Evolutionary conservation across 768 basidiomycete species (phyloP).

Genomic region (Leccinum pellstonianum): DNA sequence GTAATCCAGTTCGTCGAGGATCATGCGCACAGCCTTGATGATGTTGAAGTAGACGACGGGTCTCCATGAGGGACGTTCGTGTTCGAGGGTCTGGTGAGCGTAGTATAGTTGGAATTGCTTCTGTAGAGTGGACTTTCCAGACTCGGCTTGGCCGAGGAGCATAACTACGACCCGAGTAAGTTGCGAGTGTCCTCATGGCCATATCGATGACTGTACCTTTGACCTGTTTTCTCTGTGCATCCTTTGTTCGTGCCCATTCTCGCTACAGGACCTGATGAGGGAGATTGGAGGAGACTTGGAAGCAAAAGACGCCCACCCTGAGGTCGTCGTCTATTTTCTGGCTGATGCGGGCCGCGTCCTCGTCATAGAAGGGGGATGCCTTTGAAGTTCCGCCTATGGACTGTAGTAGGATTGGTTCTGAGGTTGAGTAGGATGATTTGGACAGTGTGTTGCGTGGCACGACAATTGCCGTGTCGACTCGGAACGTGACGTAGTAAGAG

Average conservation of each 20-base stretch:
- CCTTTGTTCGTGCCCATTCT: conserved; percentile 47
- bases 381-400: conserved; percentile 31
- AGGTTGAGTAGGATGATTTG: conserved; percentile 21
- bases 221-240: conserved; percentile 46
- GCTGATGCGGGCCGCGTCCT: conserved; percentile 46
- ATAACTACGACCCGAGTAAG: conserved; percentile 46
- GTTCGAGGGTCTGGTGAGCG: conserved; percentile 65
- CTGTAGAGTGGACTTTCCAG: conserved; percentile 80
- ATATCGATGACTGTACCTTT: conserved; percentile 43
- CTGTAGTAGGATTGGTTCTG: conserved; percentile 33
- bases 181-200: neutral
- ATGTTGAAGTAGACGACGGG: conserved; percentile 83
- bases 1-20: conserved; percentile 68
- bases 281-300: neutral
- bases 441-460: too few relatives aligned
- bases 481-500: too few relatives aligned
- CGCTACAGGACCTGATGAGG: conserved; percentile 36
- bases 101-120: conserved; percentile 86
- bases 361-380: conserved; percentile 39
- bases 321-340: conserved; percentile 57
- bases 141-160: conserved; percentile 77
- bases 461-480: too few relatives aligned
- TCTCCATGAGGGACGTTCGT: conserved; percentile 72
- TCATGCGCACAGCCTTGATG: conserved; percentile 73
- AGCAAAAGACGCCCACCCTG: conserved; percentile 37